phyloP scores from a whole-genome alignment of 1,284 basidiomycete genomes.

The Rhodotorula sp. region DNA sequence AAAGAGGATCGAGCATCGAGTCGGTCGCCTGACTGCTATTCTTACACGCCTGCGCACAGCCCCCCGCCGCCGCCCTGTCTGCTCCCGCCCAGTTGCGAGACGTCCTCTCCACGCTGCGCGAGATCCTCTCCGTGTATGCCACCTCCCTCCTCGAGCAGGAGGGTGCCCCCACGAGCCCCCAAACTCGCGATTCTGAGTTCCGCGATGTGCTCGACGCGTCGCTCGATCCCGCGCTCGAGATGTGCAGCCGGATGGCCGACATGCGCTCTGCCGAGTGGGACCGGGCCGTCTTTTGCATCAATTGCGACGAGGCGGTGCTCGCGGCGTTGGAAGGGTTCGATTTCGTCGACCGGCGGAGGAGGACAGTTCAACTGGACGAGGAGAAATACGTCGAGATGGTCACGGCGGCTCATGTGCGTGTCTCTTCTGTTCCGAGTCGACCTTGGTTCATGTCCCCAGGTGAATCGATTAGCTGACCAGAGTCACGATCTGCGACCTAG shows the following conservation, averaged over 20 bases:
- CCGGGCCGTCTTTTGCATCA: constrained; percentile 71
- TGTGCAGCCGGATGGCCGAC: constrained; percentile 67
- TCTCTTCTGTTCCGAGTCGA: neutral
- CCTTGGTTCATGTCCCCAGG: neutral
- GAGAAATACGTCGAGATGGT: constrained; percentile 64
- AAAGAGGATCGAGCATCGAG: too few relatives aligned
- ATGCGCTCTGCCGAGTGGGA: constrained; percentile 66
- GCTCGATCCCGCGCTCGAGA: constrained; percentile 75
- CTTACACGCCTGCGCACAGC: constrained; percentile 51
- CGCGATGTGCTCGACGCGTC: constrained; percentile 71
- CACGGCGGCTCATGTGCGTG: constrained; percentile 75
- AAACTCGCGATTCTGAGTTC: constrained; percentile 57
- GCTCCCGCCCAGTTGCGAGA: constrained; percentile 77
- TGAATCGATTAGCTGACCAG: too few relatives aligned
- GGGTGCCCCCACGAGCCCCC: constrained; percentile 46
- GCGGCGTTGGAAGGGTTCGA: constrained; percentile 53
- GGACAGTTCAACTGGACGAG: constrained; percentile 61
- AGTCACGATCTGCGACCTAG: constrained; percentile 51
- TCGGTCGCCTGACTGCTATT: neutral
- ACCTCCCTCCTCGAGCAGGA: constrained; percentile 63
- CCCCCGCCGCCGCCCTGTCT: constrained; percentile 70
- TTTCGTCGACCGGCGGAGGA: constrained; percentile 67
- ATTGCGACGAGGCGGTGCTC: constrained; percentile 75
- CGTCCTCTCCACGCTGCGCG: constrained; percentile 74
- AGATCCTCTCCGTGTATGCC: constrained; percentile 83